Percentiles rank a stretch among this genome's conserved stretches.
phyloP scores from a whole-genome alignment of 257 asterid genomes.

The Jacaranda copaia region DNA sequence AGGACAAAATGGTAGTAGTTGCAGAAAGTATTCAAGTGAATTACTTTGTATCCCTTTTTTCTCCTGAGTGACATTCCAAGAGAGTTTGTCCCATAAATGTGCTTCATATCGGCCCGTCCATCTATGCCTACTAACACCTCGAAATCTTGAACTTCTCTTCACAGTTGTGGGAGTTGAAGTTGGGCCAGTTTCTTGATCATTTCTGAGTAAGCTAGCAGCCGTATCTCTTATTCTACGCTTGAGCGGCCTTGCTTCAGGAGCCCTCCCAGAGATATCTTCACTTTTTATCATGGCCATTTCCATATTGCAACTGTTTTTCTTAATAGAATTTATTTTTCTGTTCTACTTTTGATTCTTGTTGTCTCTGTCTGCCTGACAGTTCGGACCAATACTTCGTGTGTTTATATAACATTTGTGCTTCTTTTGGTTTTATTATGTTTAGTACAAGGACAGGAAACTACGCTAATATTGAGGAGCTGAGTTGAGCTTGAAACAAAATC shows the following conservation, averaged over 20 bases:
- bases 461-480: slow-evolving; percentile 37
- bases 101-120: slow-evolving; percentile 35
- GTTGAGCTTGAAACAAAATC: slow-evolving; percentile 25
- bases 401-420: slow-evolving; percentile 38
- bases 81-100: slow-evolving; percentile 34
- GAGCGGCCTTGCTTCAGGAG: slow-evolving; percentile 29
- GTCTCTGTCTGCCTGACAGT: background rate
- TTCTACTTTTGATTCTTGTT: background rate
- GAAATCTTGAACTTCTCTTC: slow-evolving; percentile 30
- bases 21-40: background rate
- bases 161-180: slow-evolving; percentile 1
- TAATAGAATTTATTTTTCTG: background rate
- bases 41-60: slow-evolving; percentile 2
- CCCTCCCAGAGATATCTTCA: slow-evolving; percentile 32
- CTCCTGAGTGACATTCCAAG: slow-evolving; percentile 6
- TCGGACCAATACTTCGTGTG: slow-evolving; percentile 24
- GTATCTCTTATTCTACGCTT: background rate
- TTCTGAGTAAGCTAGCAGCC: background rate
- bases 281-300: slow-evolving; percentile 30
- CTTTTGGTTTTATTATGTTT: slow-evolving; percentile 34
- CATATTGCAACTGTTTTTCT: slow-evolving; percentile 27
- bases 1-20: slow-evolving; percentile 8
- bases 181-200: background rate
- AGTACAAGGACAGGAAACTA: slow-evolving; percentile 27
- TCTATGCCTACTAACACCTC: slow-evolving; percentile 29